These are phyloP conservation scores for Aspergillaceae sp. DNA, from an alignment of 2,329 filamentous ascomycete species.

Conservation along the genomic window DNA sequence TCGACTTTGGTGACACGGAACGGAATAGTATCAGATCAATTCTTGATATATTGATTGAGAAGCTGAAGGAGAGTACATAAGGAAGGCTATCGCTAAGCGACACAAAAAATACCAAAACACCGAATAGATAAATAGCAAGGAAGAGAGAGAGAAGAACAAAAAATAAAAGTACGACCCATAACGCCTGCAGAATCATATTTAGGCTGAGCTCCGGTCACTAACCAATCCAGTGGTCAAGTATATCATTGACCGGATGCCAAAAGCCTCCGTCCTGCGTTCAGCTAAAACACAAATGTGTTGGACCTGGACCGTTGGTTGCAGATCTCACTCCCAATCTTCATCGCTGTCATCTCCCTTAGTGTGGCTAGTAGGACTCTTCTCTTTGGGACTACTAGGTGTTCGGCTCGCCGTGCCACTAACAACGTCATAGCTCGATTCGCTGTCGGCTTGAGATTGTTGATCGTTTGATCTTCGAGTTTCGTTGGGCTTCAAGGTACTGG, in stretches of 20 bases:
- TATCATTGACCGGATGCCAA: background rate
- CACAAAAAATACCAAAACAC: constrained; percentile 4
- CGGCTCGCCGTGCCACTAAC: constrained; percentile 75
- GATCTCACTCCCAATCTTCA: constrained; percentile 64
- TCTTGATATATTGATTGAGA: background rate
- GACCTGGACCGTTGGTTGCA: background rate
- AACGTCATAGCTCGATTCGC: constrained; percentile 92
- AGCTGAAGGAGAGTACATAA: constrained; percentile 3
- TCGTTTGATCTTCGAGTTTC: constrained; percentile 69
- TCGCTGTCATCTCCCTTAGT: constrained; percentile 52
- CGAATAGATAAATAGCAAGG: constrained; percentile 1
- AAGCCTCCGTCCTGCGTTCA: no score
- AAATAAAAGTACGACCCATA: background rate
- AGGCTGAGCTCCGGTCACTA: background rate
- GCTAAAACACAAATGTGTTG: no score
- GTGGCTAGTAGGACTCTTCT: constrained; percentile 31
- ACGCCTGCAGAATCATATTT: constrained; percentile 6
- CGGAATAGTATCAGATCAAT: background rate
- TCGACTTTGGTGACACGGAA: background rate
- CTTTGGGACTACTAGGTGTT: constrained; percentile 58
- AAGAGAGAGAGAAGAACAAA: background rate
- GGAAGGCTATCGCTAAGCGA: constrained; percentile 14
- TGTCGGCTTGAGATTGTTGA: constrained; percentile 82
- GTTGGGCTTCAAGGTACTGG: constrained; percentile 47
- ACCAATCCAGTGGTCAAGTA: constrained; percentile 10